A percentile compares a stretch with the other conserved stretches of the same genome.
Conservation (phyloP, 371 early-diverging fungal species). For the Phascolomyces articulosus region DNA sequence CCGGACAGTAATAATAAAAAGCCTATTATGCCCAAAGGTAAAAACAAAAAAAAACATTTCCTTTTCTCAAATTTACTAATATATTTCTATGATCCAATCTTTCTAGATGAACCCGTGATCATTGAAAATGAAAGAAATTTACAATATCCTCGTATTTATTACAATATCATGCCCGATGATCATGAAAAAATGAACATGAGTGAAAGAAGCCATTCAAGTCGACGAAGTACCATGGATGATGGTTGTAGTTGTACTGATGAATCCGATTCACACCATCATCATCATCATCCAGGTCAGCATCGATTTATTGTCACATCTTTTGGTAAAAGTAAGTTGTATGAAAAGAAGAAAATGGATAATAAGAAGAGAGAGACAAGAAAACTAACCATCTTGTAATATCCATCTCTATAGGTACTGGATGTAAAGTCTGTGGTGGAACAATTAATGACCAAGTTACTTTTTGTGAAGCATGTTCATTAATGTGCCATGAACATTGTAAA, state of each 20-base stretch:
- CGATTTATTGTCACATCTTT: constrained; percentile 10
- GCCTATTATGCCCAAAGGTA: neutral
- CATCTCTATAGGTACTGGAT: constrained; percentile 27
- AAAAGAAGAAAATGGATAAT: neutral
- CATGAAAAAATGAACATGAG: neutral
- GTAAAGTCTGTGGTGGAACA: constrained; percentile 44
- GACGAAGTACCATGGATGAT: constrained; percentile 1
- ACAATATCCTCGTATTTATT: constrained; percentile 18
- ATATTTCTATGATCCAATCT: neutral
- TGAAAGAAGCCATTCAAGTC: neutral
- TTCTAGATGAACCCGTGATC: neutral
- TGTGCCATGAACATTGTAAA: constrained; percentile 41
- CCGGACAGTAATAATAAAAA: neutral
- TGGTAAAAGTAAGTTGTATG: constrained; percentile 11
- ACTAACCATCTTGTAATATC: neutral
- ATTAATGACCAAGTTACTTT: constrained; percentile 30
- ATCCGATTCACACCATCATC: neutral
- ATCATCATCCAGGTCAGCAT: neutral
- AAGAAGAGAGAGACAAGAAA: neutral
- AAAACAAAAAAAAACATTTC: no score
- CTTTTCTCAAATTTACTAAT: no score
- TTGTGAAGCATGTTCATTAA: constrained; percentile 47
- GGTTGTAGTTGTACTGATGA: neutral
- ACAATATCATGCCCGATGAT: constrained; percentile 21
- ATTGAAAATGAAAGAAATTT: constrained; percentile 11